A percentile compares a stretch with the other conserved stretches of the same genome.
These are phyloP conservation scores for Metschnikowia bowlesiae DNA, from an alignment of 805 yeast species.

Conservation along the genomic window DNA sequence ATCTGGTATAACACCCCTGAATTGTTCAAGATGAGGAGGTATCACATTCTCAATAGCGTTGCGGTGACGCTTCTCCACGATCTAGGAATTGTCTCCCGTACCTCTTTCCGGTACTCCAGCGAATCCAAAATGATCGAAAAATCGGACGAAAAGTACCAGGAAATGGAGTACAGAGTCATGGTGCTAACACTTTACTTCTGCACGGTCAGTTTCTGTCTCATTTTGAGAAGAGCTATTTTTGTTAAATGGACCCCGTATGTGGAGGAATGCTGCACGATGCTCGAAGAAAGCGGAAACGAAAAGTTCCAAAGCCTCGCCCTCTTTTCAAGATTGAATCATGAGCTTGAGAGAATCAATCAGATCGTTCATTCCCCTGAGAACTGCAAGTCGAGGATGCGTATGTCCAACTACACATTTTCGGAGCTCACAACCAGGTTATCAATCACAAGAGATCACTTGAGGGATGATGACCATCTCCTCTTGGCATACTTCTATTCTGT, in stretches of 20 bases:
- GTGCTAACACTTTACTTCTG: slow-evolving; percentile 57
- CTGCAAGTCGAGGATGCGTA: slow-evolving; percentile 20
- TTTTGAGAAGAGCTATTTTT: slow-evolving; percentile 58
- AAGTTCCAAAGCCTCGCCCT: slow-evolving; percentile 45
- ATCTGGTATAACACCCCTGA: slow-evolving; percentile 86
- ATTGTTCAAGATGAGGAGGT: slow-evolving; percentile 71
- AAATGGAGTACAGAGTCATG: slow-evolving; percentile 46
- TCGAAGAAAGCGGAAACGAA: slow-evolving; percentile 36
- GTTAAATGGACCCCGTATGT: slow-evolving; percentile 63
- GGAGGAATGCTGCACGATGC: slow-evolving; percentile 52
- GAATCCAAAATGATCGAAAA: slow-evolving; percentile 9
- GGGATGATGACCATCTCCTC: slow-evolving; percentile 35
- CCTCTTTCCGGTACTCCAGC: slow-evolving; percentile 21
- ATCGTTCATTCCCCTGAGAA: slow-evolving; percentile 39
- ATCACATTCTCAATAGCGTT: slow-evolving; percentile 62
- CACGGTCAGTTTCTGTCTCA: slow-evolving; percentile 60
- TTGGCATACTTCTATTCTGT: slow-evolving; percentile 56
- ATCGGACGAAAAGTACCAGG: slow-evolving; percentile 16
- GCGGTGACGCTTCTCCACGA: slow-evolving; percentile 71
- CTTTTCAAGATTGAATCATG: slow-evolving; percentile 54
- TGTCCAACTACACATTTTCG: slow-evolving; percentile 35
- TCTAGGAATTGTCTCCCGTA: slow-evolving; percentile 62
- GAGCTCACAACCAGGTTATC: slow-evolving; percentile 50
- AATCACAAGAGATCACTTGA: slow-evolving; percentile 35
- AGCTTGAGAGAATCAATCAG: slow-evolving; percentile 58